Evolutionary conservation across 495 filamentous ascomycete species (phyloP).

Genomic region (Elaphomyces granulatus): DNA sequence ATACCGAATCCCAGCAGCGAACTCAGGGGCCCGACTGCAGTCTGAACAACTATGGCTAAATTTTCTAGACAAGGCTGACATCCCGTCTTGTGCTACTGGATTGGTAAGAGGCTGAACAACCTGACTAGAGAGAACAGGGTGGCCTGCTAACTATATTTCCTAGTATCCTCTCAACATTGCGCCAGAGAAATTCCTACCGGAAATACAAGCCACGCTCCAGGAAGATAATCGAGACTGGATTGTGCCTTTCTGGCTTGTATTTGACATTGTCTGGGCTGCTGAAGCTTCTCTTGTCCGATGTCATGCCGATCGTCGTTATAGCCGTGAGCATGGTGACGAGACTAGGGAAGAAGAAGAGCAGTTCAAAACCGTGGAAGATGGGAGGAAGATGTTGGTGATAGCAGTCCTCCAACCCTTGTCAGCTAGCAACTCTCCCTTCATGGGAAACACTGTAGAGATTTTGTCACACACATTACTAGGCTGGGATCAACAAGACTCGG

Average conservation of each 20-base stretch:
- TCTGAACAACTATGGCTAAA: background rate
- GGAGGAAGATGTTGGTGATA: slow-evolving; percentile 9
- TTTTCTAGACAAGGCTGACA: slow-evolving; percentile 1
- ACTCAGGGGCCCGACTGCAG: background rate
- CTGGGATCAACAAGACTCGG: background rate
- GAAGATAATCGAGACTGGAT: slow-evolving; percentile 9
- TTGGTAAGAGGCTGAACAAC: slow-evolving; percentile 8
- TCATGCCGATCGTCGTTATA: slow-evolving; percentile 15
- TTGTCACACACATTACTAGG: background rate
- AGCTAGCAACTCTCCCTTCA: background rate
- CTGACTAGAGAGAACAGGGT: background rate
- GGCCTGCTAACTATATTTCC: slow-evolving; percentile 4
- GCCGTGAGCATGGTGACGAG: slow-evolving; percentile 11
- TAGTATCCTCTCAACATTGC: slow-evolving; percentile 12
- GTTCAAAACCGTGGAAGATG: slow-evolving; percentile 10
- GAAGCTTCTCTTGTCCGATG: slow-evolving; percentile 16
- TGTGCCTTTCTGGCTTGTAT: slow-evolving; percentile 9
- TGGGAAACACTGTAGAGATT: background rate
- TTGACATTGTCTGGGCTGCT: slow-evolving; percentile 13
- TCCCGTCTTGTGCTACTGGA: slow-evolving; percentile 8
- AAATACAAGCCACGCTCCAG: slow-evolving; percentile 11
- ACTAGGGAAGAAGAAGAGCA: slow-evolving; percentile 10
- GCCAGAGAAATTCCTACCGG: slow-evolving; percentile 12
- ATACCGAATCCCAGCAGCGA: slow-evolving; percentile 3
- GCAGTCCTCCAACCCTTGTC: slow-evolving; percentile 6